A percentile compares a stretch with the other conserved stretches of the same genome.
phyloP scores from a whole-genome alignment of 345 rosid species.

The Murraya paniculata region DNA sequence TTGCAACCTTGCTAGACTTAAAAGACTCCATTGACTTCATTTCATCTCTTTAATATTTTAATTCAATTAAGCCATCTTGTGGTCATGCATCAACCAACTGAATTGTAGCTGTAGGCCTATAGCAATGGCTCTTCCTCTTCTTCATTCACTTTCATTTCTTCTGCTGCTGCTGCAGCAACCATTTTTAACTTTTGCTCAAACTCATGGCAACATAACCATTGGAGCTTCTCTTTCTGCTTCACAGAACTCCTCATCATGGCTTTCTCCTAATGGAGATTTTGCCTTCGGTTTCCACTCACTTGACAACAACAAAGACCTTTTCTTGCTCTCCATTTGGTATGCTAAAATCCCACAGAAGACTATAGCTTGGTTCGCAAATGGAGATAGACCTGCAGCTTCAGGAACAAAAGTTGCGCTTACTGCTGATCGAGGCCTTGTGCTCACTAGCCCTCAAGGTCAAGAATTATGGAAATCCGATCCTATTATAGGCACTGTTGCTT shows the following conservation, averaged over 20 bases:
- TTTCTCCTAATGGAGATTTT: slow-evolving; percentile 29
- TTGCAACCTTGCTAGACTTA: background rate
- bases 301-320: background rate
- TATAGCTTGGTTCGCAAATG: slow-evolving; percentile 18
- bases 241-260: slow-evolving; percentile 10
- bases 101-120: too few species aligned
- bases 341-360: slow-evolving; percentile 23
- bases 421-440: slow-evolving; percentile 17
- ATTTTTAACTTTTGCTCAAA: background rate
- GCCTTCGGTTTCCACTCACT: slow-evolving; percentile 28
- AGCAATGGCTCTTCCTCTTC: background rate
- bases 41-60: background rate
- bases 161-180: background rate
- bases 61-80: background rate
- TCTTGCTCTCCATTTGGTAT: slow-evolving; percentile 36
- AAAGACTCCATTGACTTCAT: background rate
- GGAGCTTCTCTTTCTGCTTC: background rate
- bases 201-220: background rate
- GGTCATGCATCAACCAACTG: background rate
- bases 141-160: background rate
- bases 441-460: slow-evolving; percentile 15
- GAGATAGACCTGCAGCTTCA: background rate
- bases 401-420: slow-evolving; percentile 24
- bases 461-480: slow-evolving; percentile 17
- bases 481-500: background rate